Conservation (phyloP, 169 alveolate species). For the Plasmodium gonderi region DNA sequence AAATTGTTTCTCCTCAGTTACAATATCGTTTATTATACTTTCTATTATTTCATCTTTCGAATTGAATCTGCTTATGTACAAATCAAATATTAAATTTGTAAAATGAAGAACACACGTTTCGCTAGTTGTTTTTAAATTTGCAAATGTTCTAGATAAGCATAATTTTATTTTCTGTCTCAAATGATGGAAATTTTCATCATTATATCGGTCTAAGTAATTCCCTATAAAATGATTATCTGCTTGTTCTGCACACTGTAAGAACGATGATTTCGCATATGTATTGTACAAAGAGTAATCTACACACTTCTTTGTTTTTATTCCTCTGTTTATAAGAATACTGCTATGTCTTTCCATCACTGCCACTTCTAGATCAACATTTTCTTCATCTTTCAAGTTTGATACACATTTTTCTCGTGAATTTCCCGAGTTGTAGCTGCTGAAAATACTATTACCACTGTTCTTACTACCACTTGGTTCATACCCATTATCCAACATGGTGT, state of each 20-base stretch:
- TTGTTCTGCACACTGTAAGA: conserved; percentile 75
- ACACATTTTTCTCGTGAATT: neutral
- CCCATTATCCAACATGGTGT: neutral
- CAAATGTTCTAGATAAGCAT: conserved; percentile 57
- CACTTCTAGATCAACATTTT: neutral
- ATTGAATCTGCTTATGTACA: conserved; percentile 67
- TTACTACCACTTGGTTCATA: neutral
- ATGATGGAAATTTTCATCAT: conserved; percentile 61
- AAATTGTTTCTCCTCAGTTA: conserved; percentile 44
- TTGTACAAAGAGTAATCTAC: conserved; percentile 68
- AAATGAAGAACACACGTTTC: conserved; percentile 75
- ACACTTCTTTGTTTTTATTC: conserved; percentile 54
- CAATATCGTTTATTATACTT: conserved; percentile 52
- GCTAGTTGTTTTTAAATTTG: conserved; percentile 47
- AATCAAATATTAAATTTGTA: conserved; percentile 52
- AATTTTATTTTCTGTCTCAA: conserved; percentile 61
- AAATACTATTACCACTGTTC: neutral
- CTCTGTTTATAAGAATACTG: conserved; percentile 55
- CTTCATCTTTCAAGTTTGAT: neutral
- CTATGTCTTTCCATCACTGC: conserved; percentile 76
- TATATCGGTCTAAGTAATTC: conserved; percentile 49
- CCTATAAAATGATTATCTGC: conserved; percentile 75
- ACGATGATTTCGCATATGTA: conserved; percentile 71
- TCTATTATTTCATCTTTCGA: conserved; percentile 52
- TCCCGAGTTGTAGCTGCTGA: neutral